These are phyloP conservation scores for Wickerhamiella vanderwaltii DNA, from an alignment of 805 yeast genomes.

Conservation along the genomic window DNA sequence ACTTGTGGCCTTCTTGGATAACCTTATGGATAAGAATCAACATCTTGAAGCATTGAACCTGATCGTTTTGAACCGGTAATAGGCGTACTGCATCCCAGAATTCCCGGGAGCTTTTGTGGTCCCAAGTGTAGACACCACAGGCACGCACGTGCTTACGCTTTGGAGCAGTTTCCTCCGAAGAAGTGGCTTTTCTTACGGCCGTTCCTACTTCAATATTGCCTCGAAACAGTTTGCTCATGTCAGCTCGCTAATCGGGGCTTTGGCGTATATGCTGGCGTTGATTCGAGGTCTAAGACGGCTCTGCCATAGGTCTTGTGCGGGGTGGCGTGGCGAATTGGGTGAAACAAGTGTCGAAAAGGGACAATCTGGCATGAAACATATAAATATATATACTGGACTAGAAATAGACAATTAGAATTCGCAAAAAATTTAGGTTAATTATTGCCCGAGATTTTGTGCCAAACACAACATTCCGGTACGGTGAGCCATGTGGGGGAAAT, in stretches of 20 bases:
- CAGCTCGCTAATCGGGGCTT: slow-evolving; percentile 9
- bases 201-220: slow-evolving; percentile 31
- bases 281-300: too few species aligned
- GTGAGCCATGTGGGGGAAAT: too few species aligned
- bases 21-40: slow-evolving; percentile 80
- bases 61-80: slow-evolving; percentile 70
- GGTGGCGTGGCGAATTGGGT: too few species aligned
- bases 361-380: too few species aligned
- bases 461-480: too few species aligned
- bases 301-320: too few species aligned
- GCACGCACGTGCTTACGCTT: slow-evolving; percentile 93
- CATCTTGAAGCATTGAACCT: slow-evolving; percentile 75
- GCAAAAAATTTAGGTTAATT: too few species aligned
- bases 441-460: too few species aligned
- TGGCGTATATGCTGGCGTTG: too few species aligned
- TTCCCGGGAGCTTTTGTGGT: slow-evolving; percentile 68
- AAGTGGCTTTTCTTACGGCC: slow-evolving; percentile 73
- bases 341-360: too few species aligned
- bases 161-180: slow-evolving; percentile 79
- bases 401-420: too few species aligned
- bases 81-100: slow-evolving; percentile 76
- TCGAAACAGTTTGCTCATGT: slow-evolving; percentile 23
- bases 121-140: slow-evolving; percentile 95
- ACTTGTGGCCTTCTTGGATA: slow-evolving; percentile 94
- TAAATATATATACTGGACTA: too few species aligned